Evolutionary conservation across 768 basidiomycete genomes (phyloP).

Genomic region (Leucocoprinus sp.): DNA sequence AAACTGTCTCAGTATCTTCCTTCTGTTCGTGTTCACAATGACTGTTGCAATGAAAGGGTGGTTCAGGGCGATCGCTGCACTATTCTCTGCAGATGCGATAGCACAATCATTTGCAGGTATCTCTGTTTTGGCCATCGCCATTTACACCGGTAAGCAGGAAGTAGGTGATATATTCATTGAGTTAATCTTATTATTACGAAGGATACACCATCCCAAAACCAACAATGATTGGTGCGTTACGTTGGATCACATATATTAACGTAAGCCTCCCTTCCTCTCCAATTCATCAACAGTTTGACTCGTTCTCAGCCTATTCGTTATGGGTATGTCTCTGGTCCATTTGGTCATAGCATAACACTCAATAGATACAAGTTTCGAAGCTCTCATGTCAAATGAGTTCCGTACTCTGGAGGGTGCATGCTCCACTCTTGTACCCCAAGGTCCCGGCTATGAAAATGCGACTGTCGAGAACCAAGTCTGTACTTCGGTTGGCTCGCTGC

Average conservation of each 20-base stretch:
- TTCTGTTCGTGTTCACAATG: slow-evolving; percentile 48
- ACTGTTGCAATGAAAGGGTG: slow-evolving; percentile 65
- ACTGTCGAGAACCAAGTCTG: slow-evolving; percentile 65
- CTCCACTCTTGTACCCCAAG: slow-evolving; percentile 49
- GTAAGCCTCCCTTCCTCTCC: slow-evolving; percentile 22
- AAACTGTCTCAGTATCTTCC: slow-evolving; percentile 38
- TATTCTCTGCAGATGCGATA: slow-evolving; percentile 49
- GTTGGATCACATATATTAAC: slow-evolving; percentile 61
- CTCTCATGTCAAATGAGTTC: slow-evolving; percentile 77
- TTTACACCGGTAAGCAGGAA: slow-evolving; percentile 22
- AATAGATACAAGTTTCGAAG: slow-evolving; percentile 61
- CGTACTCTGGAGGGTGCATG: slow-evolving; percentile 56
- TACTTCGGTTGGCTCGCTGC: slow-evolving; percentile 51
- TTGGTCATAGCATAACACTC: slow-evolving; percentile 19
- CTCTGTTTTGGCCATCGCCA: slow-evolving; percentile 21
- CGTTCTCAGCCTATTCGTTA: slow-evolving; percentile 12
- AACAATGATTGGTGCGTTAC: slow-evolving; percentile 59
- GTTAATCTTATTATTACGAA: slow-evolving; percentile 1
- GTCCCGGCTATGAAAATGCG: slow-evolving; percentile 53
- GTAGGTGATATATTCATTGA: not conserved
- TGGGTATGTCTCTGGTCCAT: slow-evolving; percentile 13
- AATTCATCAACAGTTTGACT: slow-evolving; percentile 1
- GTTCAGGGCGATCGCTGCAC: slow-evolving; percentile 65
- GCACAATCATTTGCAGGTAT: slow-evolving; percentile 55
- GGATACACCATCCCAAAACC: slow-evolving; percentile 43